Percentiles rank a stretch among this genome's conserved stretches.
Evolutionary conservation across 2,329 filamentous ascomycete species (phyloP).

Genomic region (Hypoxylon rubiginosum): DNA sequence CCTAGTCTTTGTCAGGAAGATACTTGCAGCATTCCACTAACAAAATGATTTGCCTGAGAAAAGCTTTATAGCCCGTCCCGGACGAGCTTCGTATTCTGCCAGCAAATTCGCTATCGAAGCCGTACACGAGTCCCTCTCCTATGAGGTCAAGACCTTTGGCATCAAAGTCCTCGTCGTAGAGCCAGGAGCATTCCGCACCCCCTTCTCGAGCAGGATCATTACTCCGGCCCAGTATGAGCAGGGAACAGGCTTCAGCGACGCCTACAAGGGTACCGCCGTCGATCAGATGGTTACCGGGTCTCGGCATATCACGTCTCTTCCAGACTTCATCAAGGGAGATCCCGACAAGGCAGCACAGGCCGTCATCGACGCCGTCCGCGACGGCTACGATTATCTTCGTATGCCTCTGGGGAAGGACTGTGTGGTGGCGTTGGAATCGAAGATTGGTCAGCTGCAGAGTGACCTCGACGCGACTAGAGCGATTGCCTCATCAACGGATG

Average conservation of each 20-base stretch:
- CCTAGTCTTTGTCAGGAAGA: no score
- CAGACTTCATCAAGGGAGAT: slow-evolving; percentile 52
- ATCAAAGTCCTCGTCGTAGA: slow-evolving; percentile 42
- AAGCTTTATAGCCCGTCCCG: slow-evolving; percentile 38
- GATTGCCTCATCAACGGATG: slow-evolving; percentile 22
- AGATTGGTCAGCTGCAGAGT: slow-evolving; percentile 17
- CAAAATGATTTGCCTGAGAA: not conserved
- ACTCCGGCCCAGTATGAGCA: slow-evolving; percentile 19
- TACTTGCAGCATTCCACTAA: not conserved
- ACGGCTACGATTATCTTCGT: slow-evolving; percentile 41
- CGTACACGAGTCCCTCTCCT: slow-evolving; percentile 29
- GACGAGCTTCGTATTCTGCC: slow-evolving; percentile 33
- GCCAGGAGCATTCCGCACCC: slow-evolving; percentile 36
- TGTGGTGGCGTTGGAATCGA: slow-evolving; percentile 27
- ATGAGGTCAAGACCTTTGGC: slow-evolving; percentile 30
- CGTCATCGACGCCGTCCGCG: slow-evolving; percentile 59
- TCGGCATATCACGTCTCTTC: slow-evolving; percentile 34
- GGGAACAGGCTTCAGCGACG: slow-evolving; percentile 39
- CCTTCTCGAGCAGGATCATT: slow-evolving; percentile 29
- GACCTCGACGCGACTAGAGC: slow-evolving; percentile 39
- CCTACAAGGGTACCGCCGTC: slow-evolving; percentile 56
- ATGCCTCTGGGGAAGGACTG: slow-evolving; percentile 38
- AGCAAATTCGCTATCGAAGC: slow-evolving; percentile 44
- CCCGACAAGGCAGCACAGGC: slow-evolving; percentile 59
- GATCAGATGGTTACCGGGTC: slow-evolving; percentile 53